Percentiles rank a stretch among this genome's conserved stretches.
Conservation (phyloP, 805 yeast genomes). For the Ogataea pilisensis region DNA sequence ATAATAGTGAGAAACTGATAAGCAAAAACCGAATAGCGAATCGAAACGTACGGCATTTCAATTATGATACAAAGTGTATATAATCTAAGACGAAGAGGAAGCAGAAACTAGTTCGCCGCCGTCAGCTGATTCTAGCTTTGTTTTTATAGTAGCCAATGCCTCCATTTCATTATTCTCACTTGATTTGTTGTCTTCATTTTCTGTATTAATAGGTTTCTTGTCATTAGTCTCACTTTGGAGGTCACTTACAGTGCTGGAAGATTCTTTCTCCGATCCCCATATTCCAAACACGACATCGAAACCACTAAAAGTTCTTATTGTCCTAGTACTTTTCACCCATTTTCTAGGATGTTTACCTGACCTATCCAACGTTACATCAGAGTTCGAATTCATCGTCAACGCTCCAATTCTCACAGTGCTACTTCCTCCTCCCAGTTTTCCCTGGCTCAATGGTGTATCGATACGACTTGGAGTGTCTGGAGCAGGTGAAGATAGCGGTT, state of each 20-base stretch:
- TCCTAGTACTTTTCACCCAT: conserved; percentile 16
- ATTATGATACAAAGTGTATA: too few relatives aligned
- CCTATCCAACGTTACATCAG: conserved; percentile 24
- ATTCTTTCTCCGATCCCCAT: conserved; percentile 13
- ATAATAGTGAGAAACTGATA: too few relatives aligned
- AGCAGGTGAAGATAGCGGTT: conserved; percentile 15
- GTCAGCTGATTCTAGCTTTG: not conserved
- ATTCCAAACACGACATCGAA: conserved; percentile 18
- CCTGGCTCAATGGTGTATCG: conserved; percentile 9
- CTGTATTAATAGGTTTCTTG: too few relatives aligned
- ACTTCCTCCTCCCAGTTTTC: not conserved
- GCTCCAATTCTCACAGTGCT: conserved; percentile 18
- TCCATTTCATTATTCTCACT: not conserved
- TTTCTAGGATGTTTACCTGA: conserved; percentile 16
- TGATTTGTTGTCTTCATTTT: not conserved
- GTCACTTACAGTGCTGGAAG: not conserved
- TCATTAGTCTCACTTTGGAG: too few relatives aligned
- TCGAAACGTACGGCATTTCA: too few relatives aligned
- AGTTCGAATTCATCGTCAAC: conserved; percentile 24
- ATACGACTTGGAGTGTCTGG: conserved; percentile 11
- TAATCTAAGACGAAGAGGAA: not conserved
- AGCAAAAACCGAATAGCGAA: too few relatives aligned
- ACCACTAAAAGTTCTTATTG: conserved; percentile 27
- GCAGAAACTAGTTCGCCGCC: not conserved
- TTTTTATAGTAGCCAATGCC: not conserved